Evolutionary conservation across 148 eudicot species (phyloP).

Genomic region (Hydrangea macrophylla): DNA sequence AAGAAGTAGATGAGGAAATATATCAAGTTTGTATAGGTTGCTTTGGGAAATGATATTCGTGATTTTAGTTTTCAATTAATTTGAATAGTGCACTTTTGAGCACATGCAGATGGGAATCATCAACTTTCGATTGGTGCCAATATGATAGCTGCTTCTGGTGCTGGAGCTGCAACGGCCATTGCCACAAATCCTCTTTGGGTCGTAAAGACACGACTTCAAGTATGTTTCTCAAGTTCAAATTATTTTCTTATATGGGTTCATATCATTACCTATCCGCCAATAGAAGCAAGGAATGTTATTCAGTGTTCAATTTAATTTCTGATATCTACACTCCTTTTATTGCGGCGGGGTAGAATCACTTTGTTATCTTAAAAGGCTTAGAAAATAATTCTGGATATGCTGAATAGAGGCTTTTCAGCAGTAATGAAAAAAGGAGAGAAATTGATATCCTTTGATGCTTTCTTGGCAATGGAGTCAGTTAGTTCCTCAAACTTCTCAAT

Average conservation of each 20-base stretch:
- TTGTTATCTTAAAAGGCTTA: no score
- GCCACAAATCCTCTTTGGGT: slow-evolving; percentile 98
- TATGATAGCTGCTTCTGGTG: slow-evolving; percentile 95
- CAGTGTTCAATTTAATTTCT: no score
- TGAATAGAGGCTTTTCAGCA: no score
- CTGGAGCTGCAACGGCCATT: slow-evolving; percentile 88
- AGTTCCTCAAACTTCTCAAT: no score
- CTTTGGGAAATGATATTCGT: slow-evolving; percentile 7
- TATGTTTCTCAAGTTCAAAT: slow-evolving; percentile 19
- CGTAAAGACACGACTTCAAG: slow-evolving; percentile 96
- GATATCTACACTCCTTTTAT: no score
- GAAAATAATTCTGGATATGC: no score
- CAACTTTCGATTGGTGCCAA: slow-evolving; percentile 89
- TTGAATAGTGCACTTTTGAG: no score
- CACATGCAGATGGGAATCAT: slow-evolving; percentile 60
- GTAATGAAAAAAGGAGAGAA: no score
- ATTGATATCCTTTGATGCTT: no score
- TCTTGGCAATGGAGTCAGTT: no score
- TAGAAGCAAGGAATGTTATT: no score
- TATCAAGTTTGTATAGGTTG: background rate
- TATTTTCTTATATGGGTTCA: background rate
- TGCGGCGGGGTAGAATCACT: no score
- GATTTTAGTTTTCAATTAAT: slow-evolving; percentile 21
- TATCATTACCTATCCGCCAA: background rate
- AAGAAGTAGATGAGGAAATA: background rate